phyloP scores from a whole-genome alignment of 352 stramenopile species.

The Globisporangium paroecandrum region DNA sequence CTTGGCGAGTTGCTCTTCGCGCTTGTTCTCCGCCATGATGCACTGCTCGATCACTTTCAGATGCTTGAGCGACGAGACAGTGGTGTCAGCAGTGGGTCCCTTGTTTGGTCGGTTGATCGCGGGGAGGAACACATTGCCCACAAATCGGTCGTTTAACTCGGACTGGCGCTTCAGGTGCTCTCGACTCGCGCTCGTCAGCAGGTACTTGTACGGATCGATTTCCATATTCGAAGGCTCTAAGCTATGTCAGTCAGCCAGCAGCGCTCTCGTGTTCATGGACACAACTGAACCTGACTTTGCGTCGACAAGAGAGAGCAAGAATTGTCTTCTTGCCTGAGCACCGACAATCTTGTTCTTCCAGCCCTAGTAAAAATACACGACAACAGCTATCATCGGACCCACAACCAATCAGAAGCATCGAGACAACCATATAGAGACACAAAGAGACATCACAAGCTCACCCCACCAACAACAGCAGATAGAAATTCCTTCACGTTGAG shows the following conservation, averaged over 20 bases:
- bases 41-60: constrained; percentile 74
- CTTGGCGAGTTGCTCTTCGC: constrained; percentile 50
- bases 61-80: constrained; percentile 42
- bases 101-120: constrained; percentile 35
- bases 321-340: neutral
- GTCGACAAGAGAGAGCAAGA: neutral
- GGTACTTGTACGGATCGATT: constrained; percentile 39
- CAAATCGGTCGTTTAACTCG: constrained; percentile 39
- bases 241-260: constrained; percentile 13
- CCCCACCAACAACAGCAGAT: neutral
- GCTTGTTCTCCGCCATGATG: constrained; percentile 66
- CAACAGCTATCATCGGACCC: neutral
- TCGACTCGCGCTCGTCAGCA: constrained; percentile 43
- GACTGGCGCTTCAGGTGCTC: constrained; percentile 40
- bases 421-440: neutral
- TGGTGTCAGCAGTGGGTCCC: neutral
- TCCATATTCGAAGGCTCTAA: constrained; percentile 17
- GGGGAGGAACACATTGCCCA: constrained; percentile 65
- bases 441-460: neutral
- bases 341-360: constrained; percentile 1
- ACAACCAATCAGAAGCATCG: neutral
- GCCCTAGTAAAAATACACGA: constrained; percentile 7
- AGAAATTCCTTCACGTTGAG: neutral
- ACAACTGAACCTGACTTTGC: neutral
- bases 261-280: neutral